Conservation (phyloP, 2,329 filamentous ascomycete genomes). For the Lasiodiplodia hormozganensis region DNA sequence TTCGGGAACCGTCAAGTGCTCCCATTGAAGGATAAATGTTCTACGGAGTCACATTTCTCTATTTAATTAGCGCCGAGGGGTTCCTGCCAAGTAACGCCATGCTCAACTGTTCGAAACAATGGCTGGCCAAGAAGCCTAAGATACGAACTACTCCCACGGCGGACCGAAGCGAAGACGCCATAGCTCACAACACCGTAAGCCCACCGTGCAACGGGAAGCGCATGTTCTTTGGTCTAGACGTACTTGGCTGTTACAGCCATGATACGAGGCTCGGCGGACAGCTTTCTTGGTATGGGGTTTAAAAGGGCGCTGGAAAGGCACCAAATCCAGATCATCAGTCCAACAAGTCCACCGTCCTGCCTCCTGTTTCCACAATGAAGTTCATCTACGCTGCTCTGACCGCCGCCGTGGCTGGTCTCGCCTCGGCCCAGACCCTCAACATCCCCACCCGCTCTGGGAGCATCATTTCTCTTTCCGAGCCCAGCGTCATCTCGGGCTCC, state of each 20-base stretch:
- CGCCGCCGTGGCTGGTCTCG: constrained; percentile 37
- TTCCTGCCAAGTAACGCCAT: constrained; percentile 7
- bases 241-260: background rate
- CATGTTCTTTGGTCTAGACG: background rate
- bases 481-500: constrained; percentile 35
- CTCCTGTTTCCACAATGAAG: constrained; percentile 33
- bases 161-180: background rate
- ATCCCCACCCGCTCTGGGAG: constrained; percentile 41
- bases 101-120: background rate
- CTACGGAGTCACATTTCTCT: background rate
- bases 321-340: constrained; percentile 26
- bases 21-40: constrained; percentile 11
- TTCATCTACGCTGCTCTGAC: constrained; percentile 35
- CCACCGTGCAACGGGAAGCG: background rate
- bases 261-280: background rate
- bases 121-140: constrained; percentile 10
- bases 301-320: background rate
- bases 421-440: constrained; percentile 41
- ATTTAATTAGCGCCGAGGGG: background rate
- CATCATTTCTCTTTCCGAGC: constrained; percentile 39
- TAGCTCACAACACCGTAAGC: background rate
- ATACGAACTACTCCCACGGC: background rate
- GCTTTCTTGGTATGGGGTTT: background rate
- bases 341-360: constrained; percentile 22
- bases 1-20: background rate